Base-by-base conservation (phyloP, 306 rosid species). In the Quercus gilva region DNA sequence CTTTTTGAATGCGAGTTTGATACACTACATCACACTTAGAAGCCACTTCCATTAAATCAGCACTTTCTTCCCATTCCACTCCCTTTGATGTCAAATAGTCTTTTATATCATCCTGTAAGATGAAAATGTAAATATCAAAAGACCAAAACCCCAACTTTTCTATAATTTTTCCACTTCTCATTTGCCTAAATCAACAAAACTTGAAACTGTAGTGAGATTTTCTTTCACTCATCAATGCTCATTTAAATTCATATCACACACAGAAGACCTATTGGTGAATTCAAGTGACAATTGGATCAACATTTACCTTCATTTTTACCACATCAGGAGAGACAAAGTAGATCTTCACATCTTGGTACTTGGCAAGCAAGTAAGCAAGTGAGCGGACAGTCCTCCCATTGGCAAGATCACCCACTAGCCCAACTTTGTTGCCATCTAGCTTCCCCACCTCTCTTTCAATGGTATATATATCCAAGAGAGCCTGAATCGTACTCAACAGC, bases 331-430 rank as follows among this genome's bases (percentile, higher is more conserved):
- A 88, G 77, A 94, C 94, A 76, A 90, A 87, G 86, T 83, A 89
- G 51, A 94, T 82, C 80, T 89, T 88, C 81, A 94, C 94, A 84
- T 92, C 88, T 21, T 79, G 71, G 88, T 89, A 94, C 86, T 86
- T 94, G 26, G 96, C 87, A 18, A 94, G 98, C 90, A 94, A 85
- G 86, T 89, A 94, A 28, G 97, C 97, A 71, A 94, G 86, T 19
- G 98, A 94, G 45, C 94, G 96, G 61, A 92, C 96, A 4, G 98
- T 92, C 85, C 98, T 92, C 56, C 97, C 98, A 45, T 90, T 92
- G 12, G 97, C 94, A 80, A 94, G 97, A 84, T 94, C 98, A 77
- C 98, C 97, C 41, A 94, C 96, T 23, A 92, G 93, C 75, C 89
- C 98, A 79, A 94, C 97, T 80, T 80, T 90, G 51, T 90, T 90